A percentile compares a stretch with the other conserved stretches of the same genome.
These are phyloP conservation scores for Salvia sclarea DNA, from an alignment of 305 asterid species.

Conservation along the genomic window DNA sequence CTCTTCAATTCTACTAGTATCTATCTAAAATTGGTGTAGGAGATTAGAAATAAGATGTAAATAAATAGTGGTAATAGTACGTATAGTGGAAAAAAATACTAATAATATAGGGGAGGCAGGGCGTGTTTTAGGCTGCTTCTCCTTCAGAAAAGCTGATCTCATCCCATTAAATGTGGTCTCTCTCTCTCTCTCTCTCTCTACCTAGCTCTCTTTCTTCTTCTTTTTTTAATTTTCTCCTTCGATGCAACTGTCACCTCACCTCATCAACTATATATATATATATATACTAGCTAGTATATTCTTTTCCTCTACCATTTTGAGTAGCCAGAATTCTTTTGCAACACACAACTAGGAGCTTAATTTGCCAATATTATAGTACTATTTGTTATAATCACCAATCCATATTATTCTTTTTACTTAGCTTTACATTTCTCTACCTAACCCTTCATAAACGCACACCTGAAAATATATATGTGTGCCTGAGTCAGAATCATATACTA, in stretches of 20 bases:
- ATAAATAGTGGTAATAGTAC: neutral
- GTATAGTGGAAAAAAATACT: neutral
- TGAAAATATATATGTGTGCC: neutral
- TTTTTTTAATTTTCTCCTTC: neutral
- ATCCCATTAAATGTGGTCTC: slow-evolving; percentile 30
- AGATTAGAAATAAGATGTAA: too few relatives aligned
- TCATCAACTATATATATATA: too few relatives aligned
- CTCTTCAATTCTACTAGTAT: too few relatives aligned
- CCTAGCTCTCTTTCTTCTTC: neutral
- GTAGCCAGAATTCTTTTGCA: too few relatives aligned
- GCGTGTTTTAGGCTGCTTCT: slow-evolving; percentile 34
- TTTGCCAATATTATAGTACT: neutral
- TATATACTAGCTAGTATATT: too few relatives aligned
- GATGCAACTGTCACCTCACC: neutral
- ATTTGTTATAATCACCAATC: too few relatives aligned
- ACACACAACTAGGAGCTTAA: too few relatives aligned
- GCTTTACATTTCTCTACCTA: neutral
- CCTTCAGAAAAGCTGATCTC: slow-evolving; percentile 42
- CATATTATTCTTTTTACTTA: too few relatives aligned
- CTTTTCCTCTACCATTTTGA: too few relatives aligned
- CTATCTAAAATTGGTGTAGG: neutral
- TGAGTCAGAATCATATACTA: too few relatives aligned
- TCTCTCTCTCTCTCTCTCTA: neutral
- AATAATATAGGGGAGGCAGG: slow-evolving; percentile 25
- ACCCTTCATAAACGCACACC: neutral